Evolutionary conservation across 2,329 filamentous ascomycete species (phyloP).

Genomic region (Microdochium nivale): DNA sequence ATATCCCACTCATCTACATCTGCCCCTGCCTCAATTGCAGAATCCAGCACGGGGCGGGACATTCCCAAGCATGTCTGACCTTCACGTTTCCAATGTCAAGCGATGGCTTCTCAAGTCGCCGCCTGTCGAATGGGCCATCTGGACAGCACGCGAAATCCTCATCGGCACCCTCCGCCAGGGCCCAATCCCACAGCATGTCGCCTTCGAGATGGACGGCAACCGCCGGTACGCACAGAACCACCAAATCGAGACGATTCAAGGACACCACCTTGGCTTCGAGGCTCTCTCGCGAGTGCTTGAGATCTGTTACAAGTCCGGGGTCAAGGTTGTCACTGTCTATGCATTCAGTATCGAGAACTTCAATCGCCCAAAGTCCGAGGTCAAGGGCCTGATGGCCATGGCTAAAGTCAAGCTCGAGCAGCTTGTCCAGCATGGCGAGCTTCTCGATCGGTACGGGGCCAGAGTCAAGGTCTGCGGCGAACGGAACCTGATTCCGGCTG

Average conservation of each 20-base stretch:
- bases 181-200: slow-evolving; percentile 86
- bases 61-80: slow-evolving; percentile 40
- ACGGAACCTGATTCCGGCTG: slow-evolving; percentile 71
- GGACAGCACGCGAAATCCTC: slow-evolving; percentile 70
- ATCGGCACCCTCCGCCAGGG: slow-evolving; percentile 86
- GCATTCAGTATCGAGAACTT: slow-evolving; percentile 99
- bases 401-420: slow-evolving; percentile 92
- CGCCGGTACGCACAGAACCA: slow-evolving; percentile 82
- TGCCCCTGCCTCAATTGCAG: not conserved
- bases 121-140: slow-evolving; percentile 82
- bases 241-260: slow-evolving; percentile 93
- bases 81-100: slow-evolving; percentile 37
- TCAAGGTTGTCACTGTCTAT: slow-evolving; percentile 95
- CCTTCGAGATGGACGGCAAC: slow-evolving; percentile 99
- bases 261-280: slow-evolving; percentile 92
- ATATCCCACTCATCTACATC: not conserved
- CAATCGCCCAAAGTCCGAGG: slow-evolving; percentile 92
- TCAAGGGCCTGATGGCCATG: slow-evolving; percentile 95
- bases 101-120: slow-evolving; percentile 80
- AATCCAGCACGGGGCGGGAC: not conserved
- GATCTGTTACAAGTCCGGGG: slow-evolving; percentile 95
- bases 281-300: slow-evolving; percentile 89
- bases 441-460: slow-evolving; percentile 88
- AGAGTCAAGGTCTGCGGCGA: slow-evolving; percentile 80
- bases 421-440: slow-evolving; percentile 83